These are phyloP conservation scores for Ceratocystis diversiconidia DNA, from an alignment of 2,329 filamentous ascomycete genomes.

Conservation along the genomic window DNA sequence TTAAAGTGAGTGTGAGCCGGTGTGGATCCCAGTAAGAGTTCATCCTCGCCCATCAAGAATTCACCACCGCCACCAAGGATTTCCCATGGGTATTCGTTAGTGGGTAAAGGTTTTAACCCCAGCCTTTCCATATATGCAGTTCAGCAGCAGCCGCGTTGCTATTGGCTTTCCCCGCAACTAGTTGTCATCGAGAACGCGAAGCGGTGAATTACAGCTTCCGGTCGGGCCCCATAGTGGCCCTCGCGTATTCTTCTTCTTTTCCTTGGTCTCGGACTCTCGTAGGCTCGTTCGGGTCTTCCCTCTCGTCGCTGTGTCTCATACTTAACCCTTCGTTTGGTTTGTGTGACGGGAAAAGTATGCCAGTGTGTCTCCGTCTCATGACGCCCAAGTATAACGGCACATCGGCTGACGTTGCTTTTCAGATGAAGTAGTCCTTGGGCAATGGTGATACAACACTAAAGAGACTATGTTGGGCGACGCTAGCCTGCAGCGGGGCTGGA, in stretches of 20 bases:
- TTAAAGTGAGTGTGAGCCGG: neutral
- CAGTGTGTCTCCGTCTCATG: neutral
- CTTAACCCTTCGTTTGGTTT: neutral
- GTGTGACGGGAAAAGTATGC: neutral
- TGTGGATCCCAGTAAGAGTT: neutral
- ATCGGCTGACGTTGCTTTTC: neutral
- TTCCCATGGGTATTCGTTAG: neutral
- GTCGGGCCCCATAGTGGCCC: neutral
- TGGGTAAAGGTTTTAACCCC: neutral
- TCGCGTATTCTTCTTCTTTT: conserved; percentile 3
- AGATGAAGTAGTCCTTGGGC: neutral
- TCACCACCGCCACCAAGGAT: neutral
- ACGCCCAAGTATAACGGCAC: neutral
- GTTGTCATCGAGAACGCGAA: neutral
- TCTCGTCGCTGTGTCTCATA: neutral
- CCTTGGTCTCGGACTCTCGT: neutral
- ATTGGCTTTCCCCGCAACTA: neutral
- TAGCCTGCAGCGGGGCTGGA: neutral
- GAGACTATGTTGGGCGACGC: neutral
- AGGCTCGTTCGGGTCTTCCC: neutral
- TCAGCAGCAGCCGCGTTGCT: neutral
- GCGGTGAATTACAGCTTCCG: neutral
- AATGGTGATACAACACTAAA: neutral
- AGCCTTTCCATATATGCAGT: neutral
- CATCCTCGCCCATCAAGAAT: neutral